Evolutionary conservation across 2,329 filamentous ascomycete species (phyloP).

Genomic region (Meredithiella fracta): DNA sequence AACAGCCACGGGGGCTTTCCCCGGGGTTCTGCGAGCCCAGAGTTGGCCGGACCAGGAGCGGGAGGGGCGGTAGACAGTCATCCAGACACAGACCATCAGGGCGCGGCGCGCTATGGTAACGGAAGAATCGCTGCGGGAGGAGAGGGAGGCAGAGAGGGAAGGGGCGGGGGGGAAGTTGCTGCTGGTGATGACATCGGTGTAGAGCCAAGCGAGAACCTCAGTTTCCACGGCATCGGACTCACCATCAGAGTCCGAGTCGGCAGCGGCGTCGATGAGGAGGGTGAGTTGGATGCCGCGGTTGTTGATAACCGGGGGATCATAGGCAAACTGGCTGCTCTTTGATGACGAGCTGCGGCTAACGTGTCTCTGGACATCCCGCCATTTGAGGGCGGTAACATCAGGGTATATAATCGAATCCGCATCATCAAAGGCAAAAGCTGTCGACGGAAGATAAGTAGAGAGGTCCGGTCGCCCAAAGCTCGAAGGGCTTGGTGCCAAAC

Average conservation of each 20-base stretch:
- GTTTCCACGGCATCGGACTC: slow-evolving; percentile 8
- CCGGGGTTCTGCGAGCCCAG: slow-evolving; percentile 12
- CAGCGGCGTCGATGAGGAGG: slow-evolving; percentile 13
- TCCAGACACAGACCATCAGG: slow-evolving; percentile 16
- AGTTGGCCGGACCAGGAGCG: slow-evolving; percentile 6
- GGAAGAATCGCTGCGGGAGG: slow-evolving; percentile 3
- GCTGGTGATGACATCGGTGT: slow-evolving; percentile 14
- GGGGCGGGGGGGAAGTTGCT: slow-evolving; percentile 9
- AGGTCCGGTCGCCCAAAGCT: slow-evolving; percentile 14
- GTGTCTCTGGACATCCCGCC: slow-evolving; percentile 14
- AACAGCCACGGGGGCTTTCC: slow-evolving; percentile 13
- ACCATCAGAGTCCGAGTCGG: neutral
- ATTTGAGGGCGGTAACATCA: slow-evolving; percentile 13
- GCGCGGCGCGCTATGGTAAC: slow-evolving; percentile 6
- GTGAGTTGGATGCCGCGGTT: slow-evolving; percentile 15
- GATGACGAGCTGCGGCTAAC: slow-evolving; percentile 9
- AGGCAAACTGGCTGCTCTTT: slow-evolving; percentile 13
- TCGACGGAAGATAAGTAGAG: slow-evolving; percentile 13
- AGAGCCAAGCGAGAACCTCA: slow-evolving; percentile 16
- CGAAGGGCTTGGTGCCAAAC: slow-evolving; percentile 11
- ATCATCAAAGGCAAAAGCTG: slow-evolving; percentile 15
- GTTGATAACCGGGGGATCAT: slow-evolving; percentile 13
- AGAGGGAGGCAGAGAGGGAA: neutral
- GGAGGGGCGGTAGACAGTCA: slow-evolving; percentile 13
- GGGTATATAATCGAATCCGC: slow-evolving; percentile 15